Conservation (phyloP, 129 eudicot genomes). For the Scalesia atractyloides region DNA sequence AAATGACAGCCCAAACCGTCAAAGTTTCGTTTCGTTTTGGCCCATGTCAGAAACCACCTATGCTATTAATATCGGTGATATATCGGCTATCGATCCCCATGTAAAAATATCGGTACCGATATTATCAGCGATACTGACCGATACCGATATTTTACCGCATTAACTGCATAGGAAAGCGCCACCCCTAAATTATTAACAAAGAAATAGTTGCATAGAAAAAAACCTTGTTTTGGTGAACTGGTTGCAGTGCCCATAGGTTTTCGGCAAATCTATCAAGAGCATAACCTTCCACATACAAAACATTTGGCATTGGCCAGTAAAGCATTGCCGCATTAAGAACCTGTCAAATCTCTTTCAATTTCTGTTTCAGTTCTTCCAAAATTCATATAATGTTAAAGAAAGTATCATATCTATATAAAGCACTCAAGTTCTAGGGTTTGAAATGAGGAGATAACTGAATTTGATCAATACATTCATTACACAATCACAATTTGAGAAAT, state of each 20-base stretch:
- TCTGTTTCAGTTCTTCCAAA: not conserved
- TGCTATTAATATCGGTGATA: too few species aligned
- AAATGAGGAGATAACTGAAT: not conserved
- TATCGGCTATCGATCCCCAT: too few species aligned
- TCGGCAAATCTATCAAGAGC: conserved; percentile 98
- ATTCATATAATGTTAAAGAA: not conserved
- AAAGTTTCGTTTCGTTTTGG: not conserved
- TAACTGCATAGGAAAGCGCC: too few species aligned
- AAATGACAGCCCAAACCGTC: not conserved
- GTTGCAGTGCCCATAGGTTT: conserved; percentile 75
- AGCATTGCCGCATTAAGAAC: conserved; percentile 99
- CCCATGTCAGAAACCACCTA: too few species aligned
- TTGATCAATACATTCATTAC: not conserved
- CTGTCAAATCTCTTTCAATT: conserved; percentile 38
- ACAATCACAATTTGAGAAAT: not conserved
- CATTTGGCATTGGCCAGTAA: conserved; percentile 94
- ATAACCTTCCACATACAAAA: conserved; percentile 90
- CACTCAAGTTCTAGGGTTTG: not conserved
- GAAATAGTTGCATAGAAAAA: conserved; percentile 25
- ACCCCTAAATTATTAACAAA: not conserved
- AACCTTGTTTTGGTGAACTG: conserved; percentile 93
- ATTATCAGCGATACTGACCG: too few species aligned
- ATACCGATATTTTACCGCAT: too few species aligned
- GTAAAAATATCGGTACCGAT: too few species aligned
- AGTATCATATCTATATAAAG: not conserved